A percentile compares a stretch with the other conserved stretches of the same genome.
Evolutionary conservation across 2,329 filamentous ascomycete species (phyloP).

Genomic region (Sporothrix inflata): DNA sequence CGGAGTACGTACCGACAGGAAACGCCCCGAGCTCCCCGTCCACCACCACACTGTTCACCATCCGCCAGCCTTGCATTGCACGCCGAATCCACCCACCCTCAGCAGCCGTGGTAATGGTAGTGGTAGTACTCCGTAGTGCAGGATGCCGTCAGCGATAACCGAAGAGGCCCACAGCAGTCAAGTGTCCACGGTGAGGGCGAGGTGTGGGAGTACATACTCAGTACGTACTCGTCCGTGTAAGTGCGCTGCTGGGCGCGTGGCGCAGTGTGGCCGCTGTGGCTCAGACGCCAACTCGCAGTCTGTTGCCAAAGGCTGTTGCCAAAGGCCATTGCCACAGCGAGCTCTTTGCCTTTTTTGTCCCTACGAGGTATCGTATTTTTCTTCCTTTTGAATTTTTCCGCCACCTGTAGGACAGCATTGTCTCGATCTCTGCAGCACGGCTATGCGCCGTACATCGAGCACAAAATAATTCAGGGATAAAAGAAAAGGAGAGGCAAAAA

Average conservation of each 20-base stretch:
- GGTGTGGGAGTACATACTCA: not conserved
- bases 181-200: not conserved
- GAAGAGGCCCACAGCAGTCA: not conserved
- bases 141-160: not conserved
- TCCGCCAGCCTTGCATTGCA: not conserved
- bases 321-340: not conserved
- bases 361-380: no score
- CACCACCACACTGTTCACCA: not conserved
- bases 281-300: not conserved
- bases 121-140: not conserved
- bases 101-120: not conserved
- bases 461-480: not conserved
- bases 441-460: not conserved
- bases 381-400: no score
- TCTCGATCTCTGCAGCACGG: not conserved
- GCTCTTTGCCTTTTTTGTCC: not conserved
- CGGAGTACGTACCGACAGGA: conserved; percentile 1
- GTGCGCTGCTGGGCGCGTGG: not conserved
- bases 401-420: not conserved
- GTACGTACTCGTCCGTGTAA: not conserved
- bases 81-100: not conserved
- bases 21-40: not conserved
- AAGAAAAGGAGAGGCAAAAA: not conserved
- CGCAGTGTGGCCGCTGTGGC: not conserved
- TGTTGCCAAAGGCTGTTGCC: not conserved